Evolutionary conservation across 306 rosid genomes (phyloP).

Genomic region (Herpetospermum pedunculosum): DNA sequence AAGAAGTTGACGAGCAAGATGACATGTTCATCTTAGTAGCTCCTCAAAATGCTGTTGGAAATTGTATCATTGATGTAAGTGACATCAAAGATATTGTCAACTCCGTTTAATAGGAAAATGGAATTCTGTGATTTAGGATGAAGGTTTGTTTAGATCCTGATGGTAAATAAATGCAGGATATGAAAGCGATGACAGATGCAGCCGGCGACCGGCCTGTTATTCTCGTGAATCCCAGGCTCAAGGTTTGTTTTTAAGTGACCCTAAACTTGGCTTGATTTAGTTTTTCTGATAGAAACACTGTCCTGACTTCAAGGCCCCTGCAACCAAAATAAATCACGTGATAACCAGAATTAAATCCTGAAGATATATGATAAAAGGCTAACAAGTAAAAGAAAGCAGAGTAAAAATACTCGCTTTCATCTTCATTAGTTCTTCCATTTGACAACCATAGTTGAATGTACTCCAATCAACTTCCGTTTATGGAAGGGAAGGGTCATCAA

Average conservation of each 20-base stretch:
- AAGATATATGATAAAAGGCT: neutral
- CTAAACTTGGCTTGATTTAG: neutral
- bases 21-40: slow-evolving; percentile 87
- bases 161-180: slow-evolving; percentile 39
- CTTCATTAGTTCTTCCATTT: neutral
- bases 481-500: too few species aligned
- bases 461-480: neutral
- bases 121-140: neutral
- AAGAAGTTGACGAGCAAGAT: slow-evolving; percentile 79
- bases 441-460: neutral
- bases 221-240: slow-evolving; percentile 70
- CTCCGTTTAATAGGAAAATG: neutral
- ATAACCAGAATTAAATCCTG: neutral
- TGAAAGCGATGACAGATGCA: slow-evolving; percentile 81
- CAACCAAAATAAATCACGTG: neutral
- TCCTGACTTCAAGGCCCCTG: neutral
- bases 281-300: neutral
- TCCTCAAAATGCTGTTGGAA: slow-evolving; percentile 98
- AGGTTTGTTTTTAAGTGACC: slow-evolving; percentile 38
- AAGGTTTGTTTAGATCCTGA: neutral
- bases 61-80: slow-evolving; percentile 87
- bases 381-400: neutral
- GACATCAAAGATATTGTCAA: slow-evolving; percentile 9
- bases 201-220: slow-evolving; percentile 82
- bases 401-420: neutral